A percentile compares a stretch with the other conserved stretches of the same genome.
These are phyloP conservation scores for Eragrostis nindensis DNA, from an alignment of 176 grass and related monocot genomes.

Conservation along the genomic window DNA sequence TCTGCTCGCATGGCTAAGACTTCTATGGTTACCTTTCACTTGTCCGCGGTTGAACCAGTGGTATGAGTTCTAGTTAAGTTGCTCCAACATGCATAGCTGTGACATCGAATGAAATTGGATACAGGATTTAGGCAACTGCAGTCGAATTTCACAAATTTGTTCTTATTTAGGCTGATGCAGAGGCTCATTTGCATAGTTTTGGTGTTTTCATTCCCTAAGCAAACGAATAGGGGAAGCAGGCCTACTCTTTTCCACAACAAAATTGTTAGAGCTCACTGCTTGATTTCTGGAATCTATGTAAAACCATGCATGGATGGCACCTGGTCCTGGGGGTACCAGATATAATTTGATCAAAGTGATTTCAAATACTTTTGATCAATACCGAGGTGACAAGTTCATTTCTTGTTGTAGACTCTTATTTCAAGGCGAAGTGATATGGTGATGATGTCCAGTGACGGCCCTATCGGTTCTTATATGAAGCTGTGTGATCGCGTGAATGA, in stretches of 20 bases:
- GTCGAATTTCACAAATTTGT: not conserved
- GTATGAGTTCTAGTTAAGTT: not conserved
- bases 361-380: not conserved
- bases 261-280: conserved; percentile 5
- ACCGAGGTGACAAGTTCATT: conserved; percentile 27
- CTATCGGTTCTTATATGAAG: conserved; percentile 60
- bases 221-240: not conserved
- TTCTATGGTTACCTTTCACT: conserved; percentile 18
- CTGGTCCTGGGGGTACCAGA: not conserved
- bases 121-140: not conserved
- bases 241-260: not conserved
- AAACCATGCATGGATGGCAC: not conserved
- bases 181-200: conserved; percentile 17
- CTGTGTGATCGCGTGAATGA: conserved; percentile 52
- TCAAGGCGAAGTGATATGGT: conserved; percentile 81
- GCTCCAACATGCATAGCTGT: conserved; percentile 1
- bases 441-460: conserved; percentile 60
- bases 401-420: conserved; percentile 52
- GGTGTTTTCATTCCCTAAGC: not conserved
- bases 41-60: conserved; percentile 18
- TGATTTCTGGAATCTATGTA: not conserved
- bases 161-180: conserved; percentile 16
- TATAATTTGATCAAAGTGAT: conserved; percentile 27
- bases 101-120: conserved; percentile 28
- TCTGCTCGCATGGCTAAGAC: conserved; percentile 5